Conservation (phyloP, 2,329 filamentous ascomycete genomes). For the Botrytis elliptica region DNA sequence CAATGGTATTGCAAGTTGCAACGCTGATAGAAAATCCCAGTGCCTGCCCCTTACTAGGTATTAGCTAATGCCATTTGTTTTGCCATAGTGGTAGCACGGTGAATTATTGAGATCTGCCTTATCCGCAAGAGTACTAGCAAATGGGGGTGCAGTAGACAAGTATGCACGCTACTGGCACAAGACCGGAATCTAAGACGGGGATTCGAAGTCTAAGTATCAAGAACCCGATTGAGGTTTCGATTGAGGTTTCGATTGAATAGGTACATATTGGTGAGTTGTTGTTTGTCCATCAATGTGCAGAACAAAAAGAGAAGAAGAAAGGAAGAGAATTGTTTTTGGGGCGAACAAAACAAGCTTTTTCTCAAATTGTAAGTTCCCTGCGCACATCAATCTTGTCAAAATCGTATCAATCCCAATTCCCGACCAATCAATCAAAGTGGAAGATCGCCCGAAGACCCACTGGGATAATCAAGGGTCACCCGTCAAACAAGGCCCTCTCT, state of each 20-base stretch:
- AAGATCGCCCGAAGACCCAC: not conserved
- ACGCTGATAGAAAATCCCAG: not conserved
- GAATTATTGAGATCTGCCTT: not conserved
- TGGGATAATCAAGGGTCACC: slow-evolving; percentile 1
- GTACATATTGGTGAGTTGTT: not conserved
- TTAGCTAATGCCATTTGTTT: not conserved
- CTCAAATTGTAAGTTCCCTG: slow-evolving; percentile 1
- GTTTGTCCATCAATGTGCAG: not conserved
- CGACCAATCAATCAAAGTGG: slow-evolving; percentile 5
- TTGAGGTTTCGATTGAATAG: not conserved
- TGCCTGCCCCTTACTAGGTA: not conserved
- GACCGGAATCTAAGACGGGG: not conserved
- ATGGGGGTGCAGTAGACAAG: not conserved
- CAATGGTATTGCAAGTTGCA: not conserved
- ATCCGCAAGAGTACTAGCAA: not conserved
- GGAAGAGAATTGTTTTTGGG: not conserved
- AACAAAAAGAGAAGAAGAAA: not conserved
- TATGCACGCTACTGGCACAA: not conserved
- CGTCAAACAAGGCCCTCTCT: slow-evolving; percentile 3
- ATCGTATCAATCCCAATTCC: not conserved
- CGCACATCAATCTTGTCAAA: slow-evolving; percentile 9
- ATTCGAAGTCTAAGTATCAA: not conserved
- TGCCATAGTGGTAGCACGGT: not conserved
- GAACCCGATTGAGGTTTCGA: not conserved
- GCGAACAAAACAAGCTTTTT: slow-evolving; percentile 15